Evolutionary conservation across 345 rosid genomes (phyloP), one percentile per base, ranked within the genome.

Genomic region (Pistacia integerrima): DNA sequence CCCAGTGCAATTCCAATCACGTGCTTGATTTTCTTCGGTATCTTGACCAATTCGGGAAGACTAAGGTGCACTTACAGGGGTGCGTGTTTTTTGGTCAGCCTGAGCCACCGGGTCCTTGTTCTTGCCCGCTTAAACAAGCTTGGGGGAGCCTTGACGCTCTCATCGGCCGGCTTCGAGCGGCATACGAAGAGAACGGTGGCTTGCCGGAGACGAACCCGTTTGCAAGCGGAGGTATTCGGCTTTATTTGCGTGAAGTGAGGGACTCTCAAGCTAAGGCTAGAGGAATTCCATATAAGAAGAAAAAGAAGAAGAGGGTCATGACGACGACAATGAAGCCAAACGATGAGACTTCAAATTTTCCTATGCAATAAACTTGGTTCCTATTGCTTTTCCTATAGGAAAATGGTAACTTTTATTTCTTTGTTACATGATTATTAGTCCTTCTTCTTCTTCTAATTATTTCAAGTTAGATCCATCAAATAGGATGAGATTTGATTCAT

Each of bases 121-220:
- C 88, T 64, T 93, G 98, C 72, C 97, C 98, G 0, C 85, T 93
- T 1, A 90, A 86, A 59, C 97, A 93, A 82, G 97, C 97, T 28
- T 93, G 97, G 97, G 97, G 97, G 3, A 93, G 97, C 81, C 92
- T 93, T 8, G 97, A 93, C 75, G 97, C 97, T 9, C 90, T 93
- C 79, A 93, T 93, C 87, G 98, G 98, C 17, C 86, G 98, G 56
- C 86, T 93, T 30, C 82, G 98, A 69, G 98, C 97, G 9, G 98
- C 98, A 46, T 93, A 82, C 20, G 98, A 91, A 69, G 98, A 93
- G 73, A 91, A 91, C 78, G 97, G 98, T 3, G 94, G 94, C 4
- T 73, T 86, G 62, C 94, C 97, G 14, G 98, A 91, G 75, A 87
- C 90, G 25, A 93, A 93, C 84, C 98, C 98, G 1, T 93, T 93